Evolutionary conservation across 257 asterid species (phyloP), one percentile per base, ranked within the genome.

Genomic region (Solanum neorickii): DNA sequence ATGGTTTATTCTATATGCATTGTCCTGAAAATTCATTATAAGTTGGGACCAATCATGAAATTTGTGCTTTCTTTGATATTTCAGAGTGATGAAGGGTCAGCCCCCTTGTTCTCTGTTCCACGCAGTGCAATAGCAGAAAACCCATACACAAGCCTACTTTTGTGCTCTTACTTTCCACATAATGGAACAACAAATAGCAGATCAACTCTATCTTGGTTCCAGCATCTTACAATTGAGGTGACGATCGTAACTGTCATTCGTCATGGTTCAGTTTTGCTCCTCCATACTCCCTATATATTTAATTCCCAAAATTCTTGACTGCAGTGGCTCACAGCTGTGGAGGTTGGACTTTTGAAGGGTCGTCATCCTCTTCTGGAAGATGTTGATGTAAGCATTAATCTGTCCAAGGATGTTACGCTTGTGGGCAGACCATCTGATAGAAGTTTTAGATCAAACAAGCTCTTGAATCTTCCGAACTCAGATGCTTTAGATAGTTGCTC

Each of bases 321-420:
- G 91, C 90, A 97, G 99, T 97, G 99, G 99, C 96, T 97, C 76
- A 84, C 94, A 47, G 98, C 99, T 72, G 99, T 94, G 86, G 99
- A 97, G 94, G 97, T 97, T 91, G 99, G 96, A 87, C 95, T 97
- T 94, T 89, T 97, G 83, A 97, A 95, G 91, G 99, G 99, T 62
- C 98, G 98, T 18, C 99, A 96, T 92, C 99, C 99, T 25, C 97
- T 97, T 88, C 89, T 97, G 85, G 89, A 91, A 90, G 99, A 97
- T 91, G 91, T 94, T 84, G 99, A 95, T 93, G 92, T 95, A 70
- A 88, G 91, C 87, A 89, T 96, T 84, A 94, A 92, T 89, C 99
- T 97, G 86, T 91, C 95, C 33, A 97, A 91, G 90, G 94, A 95
- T 84, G 89, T 91, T 83, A 41, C 92, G 13, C 84, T 93, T 83